Evolutionary conservation across 305 asterid genomes (phyloP).

Genomic region (Striga hermonthica): DNA sequence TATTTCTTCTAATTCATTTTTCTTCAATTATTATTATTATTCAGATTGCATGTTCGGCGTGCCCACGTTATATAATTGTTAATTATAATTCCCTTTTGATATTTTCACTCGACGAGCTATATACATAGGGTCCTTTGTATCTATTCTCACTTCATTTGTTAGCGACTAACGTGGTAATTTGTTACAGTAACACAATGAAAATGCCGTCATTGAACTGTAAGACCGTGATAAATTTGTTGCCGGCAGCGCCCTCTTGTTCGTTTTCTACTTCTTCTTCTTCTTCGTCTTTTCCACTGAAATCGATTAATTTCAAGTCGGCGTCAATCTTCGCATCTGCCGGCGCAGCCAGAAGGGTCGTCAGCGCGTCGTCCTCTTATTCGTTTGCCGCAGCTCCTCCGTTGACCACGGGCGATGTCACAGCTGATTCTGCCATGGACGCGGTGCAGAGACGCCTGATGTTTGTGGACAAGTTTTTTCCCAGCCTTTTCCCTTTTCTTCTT

Average conservation of each 20-base stretch:
- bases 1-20: no score
- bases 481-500: background rate
- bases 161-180: no score
- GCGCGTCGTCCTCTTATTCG: slow-evolving; percentile 28
- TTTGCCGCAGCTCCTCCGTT: slow-evolving; percentile 32
- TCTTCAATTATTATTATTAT: no score
- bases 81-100: no score
- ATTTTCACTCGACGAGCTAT: no score
- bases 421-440: slow-evolving; percentile 79
- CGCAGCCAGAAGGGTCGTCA: slow-evolving; percentile 10
- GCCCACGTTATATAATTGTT: no score
- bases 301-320: slow-evolving; percentile 23
- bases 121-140: no score
- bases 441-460: slow-evolving; percentile 92
- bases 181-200: no score
- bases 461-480: slow-evolving; percentile 76
- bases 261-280: slow-evolving; percentile 6
- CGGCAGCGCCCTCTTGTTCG: slow-evolving; percentile 23
- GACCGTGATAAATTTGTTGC: slow-evolving; percentile 27
- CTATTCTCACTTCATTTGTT: no score
- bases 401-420: slow-evolving; percentile 43
- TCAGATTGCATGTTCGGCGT: no score
- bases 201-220: slow-evolving; percentile 33
- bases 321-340: slow-evolving; percentile 23
- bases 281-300: slow-evolving; percentile 3